Evolutionary conservation across 176 grass and related monocot genomes (phyloP).

Genomic region (Triticum aestivum): IWGSC_CS_RefSeq_v2.1 NC_057808.1:192087497-192087996

Average conservation of each 20-base stretch:
- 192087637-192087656: too few species aligned
- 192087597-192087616: too few species aligned
- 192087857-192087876: neutral
- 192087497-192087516: too few species aligned
- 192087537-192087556: too few species aligned
- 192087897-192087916: neutral
- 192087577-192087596: too few species aligned
- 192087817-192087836: neutral
- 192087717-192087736: neutral
- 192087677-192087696: neutral
- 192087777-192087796: neutral
- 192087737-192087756: neutral
- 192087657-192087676: too few species aligned
- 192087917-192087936: neutral
- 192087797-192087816: neutral
- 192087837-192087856: neutral
- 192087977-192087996: conserved; percentile 69
- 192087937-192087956: neutral
- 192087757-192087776: neutral
- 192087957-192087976: neutral
- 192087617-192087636: too few species aligned
- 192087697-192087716: neutral
- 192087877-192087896: neutral
- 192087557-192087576: too few species aligned
- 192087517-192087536: too few species aligned